Base-by-base conservation (phyloP, 192 early-diverging fungal genomes). In the Mycoemilia scoparia region DNA sequence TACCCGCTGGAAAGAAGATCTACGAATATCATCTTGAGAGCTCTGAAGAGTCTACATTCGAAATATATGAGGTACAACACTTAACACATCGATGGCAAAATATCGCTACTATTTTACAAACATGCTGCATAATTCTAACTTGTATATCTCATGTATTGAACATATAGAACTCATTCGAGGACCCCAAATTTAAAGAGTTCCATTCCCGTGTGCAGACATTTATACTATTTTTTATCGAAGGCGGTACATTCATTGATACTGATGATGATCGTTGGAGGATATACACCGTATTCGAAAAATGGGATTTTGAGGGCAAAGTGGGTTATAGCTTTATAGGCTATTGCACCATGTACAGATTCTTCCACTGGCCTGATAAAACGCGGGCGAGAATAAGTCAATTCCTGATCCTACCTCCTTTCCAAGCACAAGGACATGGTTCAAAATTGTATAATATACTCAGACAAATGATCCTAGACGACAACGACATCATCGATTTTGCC, bases 351-450 rank as follows among this genome's bases (percentile, higher is more conserved):
- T 92, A 96, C 52, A 68, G 71, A 13, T 96, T 86, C 49, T 91
- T 69, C 49, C 73, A 69, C 39, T 92, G 71, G 49, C 81, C 81
- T 2, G 77, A 90, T 32, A 54, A 63, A 26, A 65, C 63, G 36
- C 64, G 88, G 10, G 69, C 86, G 61, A 60, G 88, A 21, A 96
- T 96, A 31, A 88, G 87, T 51, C 91, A 96, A 69, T 86, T 91
- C 43, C 41, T 96, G 6, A 72, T 96, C n/a, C 48, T 96, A 39
- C 91, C 91, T 17, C 79, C 86, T 24, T 91, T 67, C 53, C 87
- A 86, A 44, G 59, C 66, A 32, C 54, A 70, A 35, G 84, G 85
- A 16, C 85, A 89, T 52, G 91, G 86, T 36, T 66, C 73, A 45
- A 54, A 43, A 31, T 50, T 89, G 5, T 89, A 89, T 45, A 39